Evolutionary conservation across 2,329 filamentous ascomycete species (phyloP).

Genomic region (Aspergillus luchuensis): DNA sequence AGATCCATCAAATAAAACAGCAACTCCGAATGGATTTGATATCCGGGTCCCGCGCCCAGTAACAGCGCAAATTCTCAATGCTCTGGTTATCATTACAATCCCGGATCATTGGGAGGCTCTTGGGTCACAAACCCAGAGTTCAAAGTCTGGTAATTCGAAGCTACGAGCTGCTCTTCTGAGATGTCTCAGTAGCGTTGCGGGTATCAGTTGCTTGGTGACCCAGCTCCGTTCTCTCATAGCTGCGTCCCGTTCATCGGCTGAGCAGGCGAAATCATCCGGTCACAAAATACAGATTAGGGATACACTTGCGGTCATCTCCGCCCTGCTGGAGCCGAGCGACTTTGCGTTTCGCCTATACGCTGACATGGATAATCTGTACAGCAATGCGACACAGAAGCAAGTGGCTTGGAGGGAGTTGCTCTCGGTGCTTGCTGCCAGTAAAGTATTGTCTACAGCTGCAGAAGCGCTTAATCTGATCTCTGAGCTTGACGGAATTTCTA

Average conservation of each 20-base stretch:
- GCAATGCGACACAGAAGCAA: constrained; percentile 49
- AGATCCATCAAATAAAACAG: constrained; percentile 35
- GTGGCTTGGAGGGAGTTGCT: constrained; percentile 66
- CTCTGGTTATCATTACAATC: constrained; percentile 71
- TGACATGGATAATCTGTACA: constrained; percentile 46
- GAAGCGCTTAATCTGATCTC: constrained; percentile 53
- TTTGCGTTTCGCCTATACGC: constrained; percentile 49
- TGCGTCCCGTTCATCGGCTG: constrained; percentile 25
- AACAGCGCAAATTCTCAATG: constrained; percentile 73
- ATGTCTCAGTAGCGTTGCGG: constrained; percentile 72
- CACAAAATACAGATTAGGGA: constrained; percentile 37
- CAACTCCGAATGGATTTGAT: constrained; percentile 48
- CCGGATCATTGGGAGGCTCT: constrained; percentile 80
- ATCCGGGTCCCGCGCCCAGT: constrained; percentile 66
- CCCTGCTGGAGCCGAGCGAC: constrained; percentile 47
- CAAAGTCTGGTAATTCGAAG: constrained; percentile 23
- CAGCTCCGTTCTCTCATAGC: constrained; percentile 64
- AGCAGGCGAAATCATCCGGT: constrained; percentile 37
- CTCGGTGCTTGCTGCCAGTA: constrained; percentile 62
- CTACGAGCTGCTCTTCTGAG: constrained; percentile 54
- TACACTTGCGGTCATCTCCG: constrained; percentile 39
- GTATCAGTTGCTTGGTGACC: constrained; percentile 75
- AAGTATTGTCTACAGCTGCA: constrained; percentile 59
- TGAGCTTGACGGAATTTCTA: constrained; percentile 26
- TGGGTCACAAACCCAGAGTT: constrained; percentile 29